These are phyloP conservation scores for Saccharomycopsis sp. DNA, from an alignment of 805 yeast species.

Conservation along the genomic window DNA sequence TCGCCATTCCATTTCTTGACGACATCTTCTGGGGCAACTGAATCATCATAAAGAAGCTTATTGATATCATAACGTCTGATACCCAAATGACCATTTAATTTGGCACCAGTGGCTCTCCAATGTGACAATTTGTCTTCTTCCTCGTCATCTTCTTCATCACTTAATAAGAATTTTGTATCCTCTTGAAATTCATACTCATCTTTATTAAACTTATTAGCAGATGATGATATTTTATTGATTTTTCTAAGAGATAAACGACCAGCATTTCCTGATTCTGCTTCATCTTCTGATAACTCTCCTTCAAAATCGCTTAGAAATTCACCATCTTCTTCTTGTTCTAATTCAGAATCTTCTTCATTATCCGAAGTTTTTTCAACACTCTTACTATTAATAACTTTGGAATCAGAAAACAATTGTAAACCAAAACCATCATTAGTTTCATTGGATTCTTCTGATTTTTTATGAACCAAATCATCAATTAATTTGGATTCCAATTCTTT, in stretches of 20 bases:
- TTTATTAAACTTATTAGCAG: constrained; percentile 26
- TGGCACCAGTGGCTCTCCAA: constrained; percentile 40
- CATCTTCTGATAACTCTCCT: constrained; percentile 29
- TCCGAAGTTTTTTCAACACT: constrained; percentile 5
- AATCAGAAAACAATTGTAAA: constrained; percentile 13
- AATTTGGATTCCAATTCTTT: constrained; percentile 12
- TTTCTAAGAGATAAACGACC: constrained; percentile 22
- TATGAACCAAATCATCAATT: constrained; percentile 10
- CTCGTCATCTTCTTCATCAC: constrained; percentile 29
- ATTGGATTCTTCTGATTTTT: constrained; percentile 1
- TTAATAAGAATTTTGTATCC: constrained; percentile 38
- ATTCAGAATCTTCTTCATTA: constrained; percentile 23
- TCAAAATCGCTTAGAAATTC: constrained; percentile 31
- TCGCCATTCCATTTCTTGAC: constrained; percentile 24
- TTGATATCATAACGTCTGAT: constrained; percentile 67
- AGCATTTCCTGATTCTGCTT: constrained; percentile 29
- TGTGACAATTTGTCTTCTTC: constrained; percentile 23
- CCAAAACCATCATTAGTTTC: constrained; percentile 17
- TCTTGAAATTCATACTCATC: constrained; percentile 36
- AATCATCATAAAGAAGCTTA: constrained; percentile 69
- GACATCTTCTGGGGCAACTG: constrained; percentile 64
- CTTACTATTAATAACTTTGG: constrained; percentile 8
- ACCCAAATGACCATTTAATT: constrained; percentile 40
- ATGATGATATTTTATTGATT: constrained; percentile 31
- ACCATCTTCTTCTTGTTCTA: constrained; percentile 34